Percentiles rank a stretch among this genome's conserved stretches.
Evolutionary conservation across 2,329 filamentous ascomycete genomes (phyloP).

Genomic region (Paraphoma chrysanthemicola): DNA sequence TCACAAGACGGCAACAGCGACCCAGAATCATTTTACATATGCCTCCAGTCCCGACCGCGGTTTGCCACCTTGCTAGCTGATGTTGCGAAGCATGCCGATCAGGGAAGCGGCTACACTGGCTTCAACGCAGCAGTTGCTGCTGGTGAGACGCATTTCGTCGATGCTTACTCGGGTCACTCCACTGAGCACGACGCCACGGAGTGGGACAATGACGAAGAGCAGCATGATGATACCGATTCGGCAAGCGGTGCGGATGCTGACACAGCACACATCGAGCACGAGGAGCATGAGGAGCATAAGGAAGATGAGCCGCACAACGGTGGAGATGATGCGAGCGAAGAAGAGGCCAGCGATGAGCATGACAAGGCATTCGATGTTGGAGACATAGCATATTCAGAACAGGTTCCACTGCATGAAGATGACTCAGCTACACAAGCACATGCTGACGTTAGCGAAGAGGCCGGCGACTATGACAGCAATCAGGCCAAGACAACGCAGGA

Average conservation of each 20-base stretch:
- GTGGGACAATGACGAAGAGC: slow-evolving; percentile 27
- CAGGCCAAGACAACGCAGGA: background rate
- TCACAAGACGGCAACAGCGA: slow-evolving; percentile 63
- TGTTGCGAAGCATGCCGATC: slow-evolving; percentile 60
- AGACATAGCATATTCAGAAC: background rate
- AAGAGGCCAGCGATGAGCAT: slow-evolving; percentile 6
- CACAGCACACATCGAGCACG: slow-evolving; percentile 4
- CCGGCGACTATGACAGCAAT: background rate
- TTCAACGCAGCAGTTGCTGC: slow-evolving; percentile 44
- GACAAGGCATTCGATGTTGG: slow-evolving; percentile 1
- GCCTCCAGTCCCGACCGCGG: slow-evolving; percentile 61
- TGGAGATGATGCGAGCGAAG: background rate
- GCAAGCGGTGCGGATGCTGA: slow-evolving; percentile 1
- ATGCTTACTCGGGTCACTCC: slow-evolving; percentile 19
- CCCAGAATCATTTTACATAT: slow-evolving; percentile 65
- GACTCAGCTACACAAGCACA: background rate
- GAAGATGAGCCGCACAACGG: background rate
- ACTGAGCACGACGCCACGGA: slow-evolving; percentile 26
- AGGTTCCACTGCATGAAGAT: background rate
- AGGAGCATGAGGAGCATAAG: slow-evolving; percentile 1
- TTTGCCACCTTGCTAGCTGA: slow-evolving; percentile 61
- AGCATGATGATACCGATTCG: slow-evolving; percentile 7
- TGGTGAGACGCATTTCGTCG: slow-evolving; percentile 36
- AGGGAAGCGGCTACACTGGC: slow-evolving; percentile 65
- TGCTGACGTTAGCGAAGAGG: background rate